phyloP scores from a whole-genome alignment of 371 early-diverging fungal genomes.

The Mucor velutinosus region DNA sequence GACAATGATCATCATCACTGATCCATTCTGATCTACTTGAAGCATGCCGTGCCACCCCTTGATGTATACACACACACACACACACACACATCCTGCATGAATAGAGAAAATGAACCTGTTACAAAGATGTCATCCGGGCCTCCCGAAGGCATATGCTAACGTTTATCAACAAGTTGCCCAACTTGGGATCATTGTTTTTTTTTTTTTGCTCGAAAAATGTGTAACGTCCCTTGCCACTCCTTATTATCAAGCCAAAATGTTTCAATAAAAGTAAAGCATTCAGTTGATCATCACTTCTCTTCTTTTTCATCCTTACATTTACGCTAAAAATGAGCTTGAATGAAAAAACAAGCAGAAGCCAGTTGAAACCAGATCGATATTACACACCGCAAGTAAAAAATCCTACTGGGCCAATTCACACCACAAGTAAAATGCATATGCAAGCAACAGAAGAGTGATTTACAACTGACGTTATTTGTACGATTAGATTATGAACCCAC shows the following conservation, averaged over 20 bases:
- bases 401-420: not conserved
- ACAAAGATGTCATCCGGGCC: not conserved
- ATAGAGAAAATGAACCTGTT: not conserved
- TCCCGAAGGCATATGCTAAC: not conserved
- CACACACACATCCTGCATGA: not conserved
- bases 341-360: not conserved
- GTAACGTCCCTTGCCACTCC: not conserved
- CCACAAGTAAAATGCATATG: not conserved
- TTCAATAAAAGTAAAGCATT: not conserved
- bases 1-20: not conserved
- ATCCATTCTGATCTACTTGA: not conserved
- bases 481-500: slow-evolving; percentile 14
- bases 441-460: not conserved
- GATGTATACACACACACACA: not conserved
- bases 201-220: not conserved
- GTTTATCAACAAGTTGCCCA: not conserved
- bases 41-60: not conserved
- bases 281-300: not conserved
- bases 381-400: slow-evolving; percentile 11
- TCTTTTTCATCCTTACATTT: not conserved
- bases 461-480: not conserved
- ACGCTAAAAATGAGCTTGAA: not conserved
- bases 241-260: slow-evolving; percentile 2
- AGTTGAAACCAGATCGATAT: slow-evolving; percentile 14
- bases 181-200: slow-evolving; percentile 7